Evolutionary conservation across 2,329 filamentous ascomycete species (phyloP).

Genomic region (Hirsutella rhossiliensis): DNA sequence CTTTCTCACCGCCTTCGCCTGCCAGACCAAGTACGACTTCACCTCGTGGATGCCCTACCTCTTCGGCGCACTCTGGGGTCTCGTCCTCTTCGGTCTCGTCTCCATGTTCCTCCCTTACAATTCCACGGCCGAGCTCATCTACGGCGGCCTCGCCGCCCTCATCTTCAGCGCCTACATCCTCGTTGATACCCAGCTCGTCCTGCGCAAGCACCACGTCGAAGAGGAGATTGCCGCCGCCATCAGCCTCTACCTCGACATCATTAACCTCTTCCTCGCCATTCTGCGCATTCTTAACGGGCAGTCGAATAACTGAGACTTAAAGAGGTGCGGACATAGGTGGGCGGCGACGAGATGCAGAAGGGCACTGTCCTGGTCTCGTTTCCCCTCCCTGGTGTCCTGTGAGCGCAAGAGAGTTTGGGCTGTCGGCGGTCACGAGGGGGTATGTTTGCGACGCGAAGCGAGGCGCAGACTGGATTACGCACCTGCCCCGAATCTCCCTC

Average conservation of each 20-base stretch:
- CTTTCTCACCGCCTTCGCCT: slow-evolving; percentile 76
- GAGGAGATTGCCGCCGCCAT: slow-evolving; percentile 95
- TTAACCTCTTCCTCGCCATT: slow-evolving; percentile 95
- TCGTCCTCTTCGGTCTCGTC: slow-evolving; percentile 91
- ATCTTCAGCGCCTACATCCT: slow-evolving; percentile 93
- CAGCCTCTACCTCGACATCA: slow-evolving; percentile 87
- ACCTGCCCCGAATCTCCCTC: too few relatives aligned
- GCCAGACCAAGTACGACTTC: slow-evolving; percentile 97
- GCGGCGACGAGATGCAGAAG: not conserved
- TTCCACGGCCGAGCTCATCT: slow-evolving; percentile 73
- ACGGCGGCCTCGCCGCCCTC: slow-evolving; percentile 68
- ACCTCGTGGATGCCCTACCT: slow-evolving; percentile 95
- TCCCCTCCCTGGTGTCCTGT: too few relatives aligned
- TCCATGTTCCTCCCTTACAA: slow-evolving; percentile 75
- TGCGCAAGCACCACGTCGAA: slow-evolving; percentile 94
- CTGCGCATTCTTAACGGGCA: slow-evolving; percentile 93
- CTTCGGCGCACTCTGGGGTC: slow-evolving; percentile 78
- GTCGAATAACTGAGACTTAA: slow-evolving; percentile 68
- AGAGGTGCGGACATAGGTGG: slow-evolving; percentile 1
- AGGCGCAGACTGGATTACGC: too few relatives aligned
- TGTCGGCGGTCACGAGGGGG: too few relatives aligned
- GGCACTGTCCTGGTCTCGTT: too few relatives aligned
- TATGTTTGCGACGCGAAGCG: too few relatives aligned
- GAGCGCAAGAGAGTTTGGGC: too few relatives aligned
- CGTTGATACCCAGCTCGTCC: slow-evolving; percentile 89